Conservation (phyloP, 2,329 filamentous ascomycete species). For the Nannizziopsis barbatae region DNA sequence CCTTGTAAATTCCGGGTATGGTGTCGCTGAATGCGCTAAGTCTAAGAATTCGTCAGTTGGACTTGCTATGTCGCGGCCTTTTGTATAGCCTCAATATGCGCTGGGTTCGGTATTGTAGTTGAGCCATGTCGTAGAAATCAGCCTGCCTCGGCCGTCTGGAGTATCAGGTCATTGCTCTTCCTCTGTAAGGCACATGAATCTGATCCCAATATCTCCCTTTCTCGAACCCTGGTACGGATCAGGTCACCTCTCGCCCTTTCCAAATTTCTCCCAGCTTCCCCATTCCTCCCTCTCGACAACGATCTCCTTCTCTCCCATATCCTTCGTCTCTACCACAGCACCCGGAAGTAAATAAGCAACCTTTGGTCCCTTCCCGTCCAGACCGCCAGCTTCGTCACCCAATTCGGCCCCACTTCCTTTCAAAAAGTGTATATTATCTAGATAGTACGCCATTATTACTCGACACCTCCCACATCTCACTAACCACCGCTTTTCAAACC, state of each 20-base stretch:
- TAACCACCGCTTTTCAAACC: conserved; percentile 55
- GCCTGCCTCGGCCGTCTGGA: too few species aligned
- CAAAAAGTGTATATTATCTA: conserved; percentile 43
- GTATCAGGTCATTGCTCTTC: too few species aligned
- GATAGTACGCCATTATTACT: conserved; percentile 51
- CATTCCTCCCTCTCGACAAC: conserved; percentile 28
- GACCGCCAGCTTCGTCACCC: conserved; percentile 17
- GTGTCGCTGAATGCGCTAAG: too few species aligned
- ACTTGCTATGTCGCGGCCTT: too few species aligned
- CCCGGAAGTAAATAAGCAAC: conserved; percentile 52
- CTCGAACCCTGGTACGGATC: not conserved
- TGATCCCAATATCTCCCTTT: too few species aligned
- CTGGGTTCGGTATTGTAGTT: too few species aligned
- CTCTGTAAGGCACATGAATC: too few species aligned
- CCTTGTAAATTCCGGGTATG: too few species aligned
- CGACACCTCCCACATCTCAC: conserved; percentile 51
- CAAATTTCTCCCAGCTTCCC: conserved; percentile 22
- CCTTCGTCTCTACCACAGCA: conserved; percentile 47
- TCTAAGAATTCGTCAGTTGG: too few species aligned
- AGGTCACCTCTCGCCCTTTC: not conserved
- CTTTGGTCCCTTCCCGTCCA: conserved; percentile 25
- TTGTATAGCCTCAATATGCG: too few species aligned
- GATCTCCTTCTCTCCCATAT: conserved; percentile 37
- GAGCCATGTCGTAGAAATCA: too few species aligned
- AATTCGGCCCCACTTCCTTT: conserved; percentile 10